Percentiles rank a stretch among this genome's conserved stretches.
Conservation (phyloP, 495 filamentous ascomycete species). For the Pseudotulostoma volvatum region DNA sequence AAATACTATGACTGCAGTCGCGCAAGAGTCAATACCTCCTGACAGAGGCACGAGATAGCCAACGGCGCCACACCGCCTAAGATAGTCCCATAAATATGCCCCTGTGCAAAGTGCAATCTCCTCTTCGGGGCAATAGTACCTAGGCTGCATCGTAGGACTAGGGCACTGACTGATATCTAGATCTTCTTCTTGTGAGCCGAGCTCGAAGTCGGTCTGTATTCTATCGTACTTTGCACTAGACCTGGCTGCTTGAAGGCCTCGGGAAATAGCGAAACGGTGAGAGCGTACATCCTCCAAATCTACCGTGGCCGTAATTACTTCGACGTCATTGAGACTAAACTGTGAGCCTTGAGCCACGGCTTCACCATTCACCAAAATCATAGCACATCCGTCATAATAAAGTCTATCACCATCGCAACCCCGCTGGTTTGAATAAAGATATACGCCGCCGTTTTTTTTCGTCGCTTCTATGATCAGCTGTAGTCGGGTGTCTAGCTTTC, state of each 20-base stretch:
- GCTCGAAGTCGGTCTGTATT: conserved; percentile 25
- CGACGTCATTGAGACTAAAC: conserved; percentile 68
- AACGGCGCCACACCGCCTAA: conserved; percentile 44
- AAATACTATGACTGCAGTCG: conserved; percentile 50
- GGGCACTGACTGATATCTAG: conserved; percentile 25
- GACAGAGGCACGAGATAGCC: conserved; percentile 44
- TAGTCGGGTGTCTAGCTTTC: conserved; percentile 60
- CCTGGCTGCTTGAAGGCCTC: conserved; percentile 40
- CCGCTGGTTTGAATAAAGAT: conserved; percentile 59
- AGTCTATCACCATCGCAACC: conserved; percentile 57
- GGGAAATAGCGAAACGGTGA: conserved; percentile 33
- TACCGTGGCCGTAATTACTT: conserved; percentile 65
- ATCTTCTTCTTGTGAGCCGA: conserved; percentile 20
- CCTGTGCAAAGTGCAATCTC: conserved; percentile 58
- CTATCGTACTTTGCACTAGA: conserved; percentile 22
- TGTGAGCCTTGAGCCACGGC: conserved; percentile 56
- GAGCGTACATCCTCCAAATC: conserved; percentile 62
- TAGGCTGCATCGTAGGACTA: conserved; percentile 25
- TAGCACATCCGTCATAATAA: conserved; percentile 48
- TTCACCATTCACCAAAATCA: conserved; percentile 62
- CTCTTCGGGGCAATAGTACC: conserved; percentile 51
- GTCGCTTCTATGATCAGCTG: conserved; percentile 65
- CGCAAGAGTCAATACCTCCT: conserved; percentile 56
- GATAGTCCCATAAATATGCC: conserved; percentile 78
- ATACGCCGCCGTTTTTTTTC: conserved; percentile 52